Evolutionary conservation across 345 rosid genomes (phyloP).

Genomic region (Ceriops tagal): DNA sequence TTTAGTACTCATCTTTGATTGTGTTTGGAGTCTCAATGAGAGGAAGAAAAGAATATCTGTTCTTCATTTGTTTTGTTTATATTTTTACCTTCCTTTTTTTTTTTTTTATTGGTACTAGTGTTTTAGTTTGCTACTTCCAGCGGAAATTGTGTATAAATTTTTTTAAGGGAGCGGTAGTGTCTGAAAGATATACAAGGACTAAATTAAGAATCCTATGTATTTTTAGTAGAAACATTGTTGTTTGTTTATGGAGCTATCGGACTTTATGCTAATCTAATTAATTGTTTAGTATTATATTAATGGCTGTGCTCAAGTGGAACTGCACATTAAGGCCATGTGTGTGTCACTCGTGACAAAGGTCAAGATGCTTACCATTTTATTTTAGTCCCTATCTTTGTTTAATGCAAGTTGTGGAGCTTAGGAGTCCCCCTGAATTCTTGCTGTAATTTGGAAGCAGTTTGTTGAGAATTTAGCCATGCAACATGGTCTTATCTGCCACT

Average conservation of each 20-base stretch:
- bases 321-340: conserved; percentile 12
- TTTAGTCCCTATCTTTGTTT: conserved; percentile 16
- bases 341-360: conserved; percentile 37
- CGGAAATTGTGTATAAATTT: conserved; percentile 37
- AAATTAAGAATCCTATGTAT: conserved; percentile 25
- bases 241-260: conserved; percentile 14
- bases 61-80: conserved; percentile 53
- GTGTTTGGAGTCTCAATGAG: conserved; percentile 38
- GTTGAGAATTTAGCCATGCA: neutral
- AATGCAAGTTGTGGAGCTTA: conserved; percentile 15
- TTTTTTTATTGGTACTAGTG: conserved; percentile 3
- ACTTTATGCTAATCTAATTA: conserved; percentile 16
- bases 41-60: conserved; percentile 40
- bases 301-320: conserved; percentile 13
- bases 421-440: neutral
- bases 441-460: neutral
- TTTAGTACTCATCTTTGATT: conserved; percentile 24
- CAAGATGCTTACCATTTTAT: conserved; percentile 22
- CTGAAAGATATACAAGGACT: conserved; percentile 10
- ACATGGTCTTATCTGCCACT: neutral
- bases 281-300: conserved; percentile 15
- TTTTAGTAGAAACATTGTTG: conserved; percentile 19
- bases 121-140: conserved; percentile 28
- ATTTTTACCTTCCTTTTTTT: conserved; percentile 20
- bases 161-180: conserved; percentile 20